A percentile compares a stretch with the other conserved stretches of the same genome.
phyloP scores from a whole-genome alignment of 2,329 filamentous ascomycete species.

The Beauveria australis region DNA sequence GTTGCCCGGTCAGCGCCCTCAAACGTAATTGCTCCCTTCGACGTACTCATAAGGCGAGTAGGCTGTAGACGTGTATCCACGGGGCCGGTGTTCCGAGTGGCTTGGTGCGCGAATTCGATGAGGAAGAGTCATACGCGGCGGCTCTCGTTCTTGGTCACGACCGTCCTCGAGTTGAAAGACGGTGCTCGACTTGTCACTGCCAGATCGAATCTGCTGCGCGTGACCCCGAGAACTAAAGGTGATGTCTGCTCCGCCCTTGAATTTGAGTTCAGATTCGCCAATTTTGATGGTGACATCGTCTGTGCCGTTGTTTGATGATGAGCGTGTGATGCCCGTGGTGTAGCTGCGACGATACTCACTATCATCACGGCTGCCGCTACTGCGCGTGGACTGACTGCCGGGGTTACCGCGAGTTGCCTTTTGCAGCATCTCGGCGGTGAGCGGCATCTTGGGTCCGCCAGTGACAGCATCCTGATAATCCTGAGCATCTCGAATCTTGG shows the following conservation, averaged over 20 bases:
- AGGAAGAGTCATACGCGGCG: slow-evolving; percentile 25
- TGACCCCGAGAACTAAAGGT: slow-evolving; percentile 36
- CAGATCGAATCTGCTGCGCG: slow-evolving; percentile 27
- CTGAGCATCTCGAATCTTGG: slow-evolving; percentile 29
- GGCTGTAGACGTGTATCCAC: slow-evolving; percentile 23
- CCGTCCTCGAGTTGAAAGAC: slow-evolving; percentile 41
- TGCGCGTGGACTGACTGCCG: slow-evolving; percentile 50
- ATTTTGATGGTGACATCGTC: slow-evolving; percentile 57
- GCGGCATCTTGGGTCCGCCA: slow-evolving; percentile 36
- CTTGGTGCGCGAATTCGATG: slow-evolving; percentile 40
- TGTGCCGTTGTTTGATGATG: slow-evolving; percentile 36
- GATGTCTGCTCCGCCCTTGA: slow-evolving; percentile 52
- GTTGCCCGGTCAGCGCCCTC: neutral
- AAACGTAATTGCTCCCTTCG: slow-evolving; percentile 11
- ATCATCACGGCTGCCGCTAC: slow-evolving; percentile 53
- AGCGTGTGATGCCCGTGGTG: slow-evolving; percentile 52
- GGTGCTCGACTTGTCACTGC: slow-evolving; percentile 45
- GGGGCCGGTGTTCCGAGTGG: slow-evolving; percentile 38
- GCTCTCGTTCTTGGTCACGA: slow-evolving; percentile 34
- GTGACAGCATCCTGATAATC: slow-evolving; percentile 33
- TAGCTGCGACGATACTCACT: slow-evolving; percentile 55
- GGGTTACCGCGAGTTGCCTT: slow-evolving; percentile 39
- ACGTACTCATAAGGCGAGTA: slow-evolving; percentile 13
- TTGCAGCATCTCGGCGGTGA: slow-evolving; percentile 49
- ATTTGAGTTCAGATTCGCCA: slow-evolving; percentile 46